Evolutionary conservation across 495 filamentous ascomycete genomes (phyloP).

Genomic region (Penicillium soppii): DNA sequence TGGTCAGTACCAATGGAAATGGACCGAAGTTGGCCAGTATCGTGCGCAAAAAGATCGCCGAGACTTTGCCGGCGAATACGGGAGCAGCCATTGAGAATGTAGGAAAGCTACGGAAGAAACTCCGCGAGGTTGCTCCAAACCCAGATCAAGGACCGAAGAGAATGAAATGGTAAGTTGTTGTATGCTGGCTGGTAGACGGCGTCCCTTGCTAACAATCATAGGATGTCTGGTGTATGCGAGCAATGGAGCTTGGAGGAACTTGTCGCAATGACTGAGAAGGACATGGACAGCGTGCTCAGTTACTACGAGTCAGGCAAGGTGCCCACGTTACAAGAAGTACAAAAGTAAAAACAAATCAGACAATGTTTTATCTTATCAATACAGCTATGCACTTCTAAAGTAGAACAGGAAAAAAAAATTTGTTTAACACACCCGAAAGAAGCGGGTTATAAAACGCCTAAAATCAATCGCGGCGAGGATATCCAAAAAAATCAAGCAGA

Average conservation of each 20-base stretch:
- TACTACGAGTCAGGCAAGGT: conserved; percentile 60
- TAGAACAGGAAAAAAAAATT: conserved; percentile 8
- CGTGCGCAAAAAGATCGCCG: conserved; percentile 79
- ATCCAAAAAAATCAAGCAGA: conserved; percentile 34
- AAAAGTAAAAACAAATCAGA: conserved; percentile 12
- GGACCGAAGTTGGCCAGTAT: conserved; percentile 88
- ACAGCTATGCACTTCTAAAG: conserved; percentile 33
- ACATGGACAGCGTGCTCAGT: conserved; percentile 74
- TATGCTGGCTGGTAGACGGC: not conserved
- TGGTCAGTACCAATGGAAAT: conserved; percentile 98
- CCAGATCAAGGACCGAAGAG: conserved; percentile 76
- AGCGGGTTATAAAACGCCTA: conserved; percentile 19
- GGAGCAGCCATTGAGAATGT: conserved; percentile 83
- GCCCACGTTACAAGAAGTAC: conserved; percentile 40
- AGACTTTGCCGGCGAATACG: conserved; percentile 67
- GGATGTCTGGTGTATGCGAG: conserved; percentile 91
- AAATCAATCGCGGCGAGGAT: conserved; percentile 26
- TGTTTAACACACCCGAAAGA: conserved; percentile 7
- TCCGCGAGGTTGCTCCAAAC: conserved; percentile 72
- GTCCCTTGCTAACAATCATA: conserved; percentile 20
- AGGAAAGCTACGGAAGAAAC: conserved; percentile 72
- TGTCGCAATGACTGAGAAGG: conserved; percentile 76
- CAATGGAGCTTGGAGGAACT: conserved; percentile 83
- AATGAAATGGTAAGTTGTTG: conserved; percentile 75
- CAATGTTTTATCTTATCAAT: conserved; percentile 24